phyloP scores from a whole-genome alignment of 2,329 filamentous ascomycete genomes.

The Ophioceras dolichostomum region DNA sequence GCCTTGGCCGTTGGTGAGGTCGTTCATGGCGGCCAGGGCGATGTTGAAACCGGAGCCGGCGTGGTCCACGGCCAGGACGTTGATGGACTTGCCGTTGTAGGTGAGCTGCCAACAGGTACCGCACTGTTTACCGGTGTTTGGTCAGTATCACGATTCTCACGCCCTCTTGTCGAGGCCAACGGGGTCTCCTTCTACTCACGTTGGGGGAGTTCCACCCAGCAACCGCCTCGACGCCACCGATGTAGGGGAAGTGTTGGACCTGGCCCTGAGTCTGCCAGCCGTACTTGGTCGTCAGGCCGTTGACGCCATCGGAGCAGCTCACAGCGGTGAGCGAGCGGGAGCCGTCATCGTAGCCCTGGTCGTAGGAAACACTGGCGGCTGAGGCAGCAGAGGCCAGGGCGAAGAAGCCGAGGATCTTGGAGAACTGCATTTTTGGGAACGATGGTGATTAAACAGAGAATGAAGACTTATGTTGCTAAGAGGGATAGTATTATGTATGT shows the following conservation, averaged over 20 bases:
- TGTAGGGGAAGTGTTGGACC: slow-evolving; percentile 37
- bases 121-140: slow-evolving; percentile 24
- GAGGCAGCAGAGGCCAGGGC: slow-evolving; percentile 2
- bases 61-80: slow-evolving; percentile 89
- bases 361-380: slow-evolving; percentile 48
- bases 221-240: slow-evolving; percentile 41
- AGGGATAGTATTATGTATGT: not conserved
- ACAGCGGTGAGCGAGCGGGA: slow-evolving; percentile 41
- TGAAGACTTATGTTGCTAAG: not conserved
- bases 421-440: slow-evolving; percentile 1
- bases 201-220: slow-evolving; percentile 39
- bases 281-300: slow-evolving; percentile 53
- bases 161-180: too few relatives aligned
- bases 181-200: slow-evolving; percentile 14
- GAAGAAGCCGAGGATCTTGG: slow-evolving; percentile 3
- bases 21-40: slow-evolving; percentile 41
- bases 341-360: slow-evolving; percentile 55
- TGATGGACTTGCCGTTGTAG: slow-evolving; percentile 41
- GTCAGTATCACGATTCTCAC: too few relatives aligned
- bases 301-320: slow-evolving; percentile 54
- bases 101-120: slow-evolving; percentile 46
- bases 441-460: not conserved
- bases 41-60: slow-evolving; percentile 75
- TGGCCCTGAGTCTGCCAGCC: slow-evolving; percentile 42
- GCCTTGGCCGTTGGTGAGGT: slow-evolving; percentile 38